These are phyloP conservation scores for Drechslerella dactyloides DNA, from an alignment of 2,329 filamentous ascomycete genomes.

Conservation along the genomic window DNA sequence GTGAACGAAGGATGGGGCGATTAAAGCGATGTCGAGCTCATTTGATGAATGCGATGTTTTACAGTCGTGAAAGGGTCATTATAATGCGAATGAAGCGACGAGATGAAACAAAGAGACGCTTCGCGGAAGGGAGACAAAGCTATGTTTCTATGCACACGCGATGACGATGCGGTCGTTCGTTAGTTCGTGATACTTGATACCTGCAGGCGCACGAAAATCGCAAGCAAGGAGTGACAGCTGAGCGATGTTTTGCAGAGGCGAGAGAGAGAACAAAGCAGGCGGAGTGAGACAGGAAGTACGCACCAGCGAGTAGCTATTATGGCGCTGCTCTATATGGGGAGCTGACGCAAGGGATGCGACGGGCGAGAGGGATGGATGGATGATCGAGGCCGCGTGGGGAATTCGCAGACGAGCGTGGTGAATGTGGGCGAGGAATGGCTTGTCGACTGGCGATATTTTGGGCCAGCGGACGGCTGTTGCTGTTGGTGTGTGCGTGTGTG, in stretches of 20 bases:
- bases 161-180: constrained; percentile 34
- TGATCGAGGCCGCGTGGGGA: constrained; percentile 3
- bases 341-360: constrained; percentile 32
- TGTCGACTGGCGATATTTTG: constrained; percentile 1
- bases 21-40: constrained; percentile 39
- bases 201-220: background rate
- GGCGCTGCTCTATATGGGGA: constrained; percentile 41
- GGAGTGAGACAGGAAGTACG: constrained; percentile 17
- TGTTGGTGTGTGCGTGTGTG: background rate
- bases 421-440: constrained; percentile 34
- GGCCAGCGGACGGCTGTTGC: background rate
- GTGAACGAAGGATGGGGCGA: background rate
- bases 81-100: constrained; percentile 14
- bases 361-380: background rate
- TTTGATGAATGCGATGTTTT: constrained; percentile 27
- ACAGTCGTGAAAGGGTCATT: constrained; percentile 43
- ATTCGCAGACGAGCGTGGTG: constrained; percentile 22
- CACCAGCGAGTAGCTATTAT: constrained; percentile 14
- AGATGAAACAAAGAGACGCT: constrained; percentile 6
- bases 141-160: constrained; percentile 15
- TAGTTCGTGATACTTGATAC: constrained; percentile 8
- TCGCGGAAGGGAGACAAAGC: constrained; percentile 13
- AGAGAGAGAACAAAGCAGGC: constrained; percentile 3
- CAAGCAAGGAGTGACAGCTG: constrained; percentile 31
- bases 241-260: constrained; percentile 3